phyloP scores from a whole-genome alignment of 2,329 filamentous ascomycete species.

The Ascochyta pisi region DNA sequence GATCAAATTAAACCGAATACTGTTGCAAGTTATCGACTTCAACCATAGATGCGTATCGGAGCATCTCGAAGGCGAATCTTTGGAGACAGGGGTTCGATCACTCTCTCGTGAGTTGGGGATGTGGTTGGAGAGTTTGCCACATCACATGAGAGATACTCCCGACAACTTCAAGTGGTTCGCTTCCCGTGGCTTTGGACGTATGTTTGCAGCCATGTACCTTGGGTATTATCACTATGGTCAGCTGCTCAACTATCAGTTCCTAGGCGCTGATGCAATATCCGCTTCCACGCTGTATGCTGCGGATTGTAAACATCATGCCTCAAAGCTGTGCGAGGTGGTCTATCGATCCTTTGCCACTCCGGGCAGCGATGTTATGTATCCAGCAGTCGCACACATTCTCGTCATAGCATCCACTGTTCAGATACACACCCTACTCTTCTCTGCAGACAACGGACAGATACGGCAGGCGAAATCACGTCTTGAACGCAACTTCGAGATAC shows the following conservation, averaged over 20 bases:
- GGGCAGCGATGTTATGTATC: conserved; percentile 32
- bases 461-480: conserved; percentile 30
- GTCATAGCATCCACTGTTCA: conserved; percentile 35
- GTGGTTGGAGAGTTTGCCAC: conserved; percentile 30
- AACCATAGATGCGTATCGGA: conserved; percentile 32
- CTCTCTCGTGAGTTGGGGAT: conserved; percentile 27
- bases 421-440: conserved; percentile 34
- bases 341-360: conserved; percentile 30
- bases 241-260: conserved; percentile 33
- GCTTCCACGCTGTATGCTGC: conserved; percentile 26
- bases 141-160: conserved; percentile 33
- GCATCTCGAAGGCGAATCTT: conserved; percentile 25
- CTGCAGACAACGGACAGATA: conserved; percentile 28
- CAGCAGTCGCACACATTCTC: conserved; percentile 32
- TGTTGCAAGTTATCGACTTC: conserved; percentile 33
- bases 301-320: conserved; percentile 32
- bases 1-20: conserved; percentile 33
- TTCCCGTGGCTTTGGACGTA: conserved; percentile 28
- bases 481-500: conserved; percentile 34
- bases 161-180: conserved; percentile 32
- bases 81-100: conserved; percentile 26
- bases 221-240: conserved; percentile 36
- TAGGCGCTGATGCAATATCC: conserved; percentile 24
- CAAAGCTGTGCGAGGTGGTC: conserved; percentile 31
- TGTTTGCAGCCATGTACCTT: conserved; percentile 34